Evolutionary conservation across 176 grass and related monocot genomes (phyloP).

Genomic region (Triticum timopheevii): DNA sequence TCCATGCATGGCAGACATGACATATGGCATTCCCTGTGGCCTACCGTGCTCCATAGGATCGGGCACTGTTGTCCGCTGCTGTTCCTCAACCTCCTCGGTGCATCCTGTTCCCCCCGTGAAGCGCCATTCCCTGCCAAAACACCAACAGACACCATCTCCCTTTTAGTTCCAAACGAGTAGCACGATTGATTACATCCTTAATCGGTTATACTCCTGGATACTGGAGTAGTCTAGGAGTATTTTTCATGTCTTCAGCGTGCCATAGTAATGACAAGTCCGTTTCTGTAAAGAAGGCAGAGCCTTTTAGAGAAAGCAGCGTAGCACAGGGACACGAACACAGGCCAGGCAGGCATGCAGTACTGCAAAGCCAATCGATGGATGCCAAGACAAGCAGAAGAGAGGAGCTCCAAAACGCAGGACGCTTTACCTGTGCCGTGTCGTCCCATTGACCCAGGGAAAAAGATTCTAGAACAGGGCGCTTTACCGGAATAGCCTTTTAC

Average conservation of each 20-base stretch:
- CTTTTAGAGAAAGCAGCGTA: background rate
- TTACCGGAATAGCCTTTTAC: slow-evolving; percentile 43
- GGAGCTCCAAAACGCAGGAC: too few species aligned
- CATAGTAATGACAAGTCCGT: background rate
- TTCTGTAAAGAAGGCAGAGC: background rate
- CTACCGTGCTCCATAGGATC: slow-evolving; percentile 42
- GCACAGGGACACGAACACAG: background rate
- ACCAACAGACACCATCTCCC: background rate
- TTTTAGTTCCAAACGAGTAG: too few species aligned
- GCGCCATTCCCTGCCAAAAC: slow-evolving; percentile 22
- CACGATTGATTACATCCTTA: too few species aligned
- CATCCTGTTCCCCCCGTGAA: slow-evolving; percentile 48
- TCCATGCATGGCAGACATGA: slow-evolving; percentile 23
- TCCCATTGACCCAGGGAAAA: slow-evolving; percentile 34
- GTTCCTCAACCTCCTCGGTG: slow-evolving; percentile 8
- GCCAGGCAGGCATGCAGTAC: background rate
- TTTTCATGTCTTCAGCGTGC: background rate
- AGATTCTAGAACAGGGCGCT: slow-evolving; percentile 19
- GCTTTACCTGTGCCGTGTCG: background rate
- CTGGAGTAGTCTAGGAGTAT: background rate
- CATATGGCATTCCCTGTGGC: slow-evolving; percentile 39
- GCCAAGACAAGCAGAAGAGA: slow-evolving; percentile 3
- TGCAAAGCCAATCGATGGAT: background rate
- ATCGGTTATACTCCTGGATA: background rate
- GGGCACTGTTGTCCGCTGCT: slow-evolving; percentile 31